These are phyloP conservation scores for Dittrichia graveolens DNA, from an alignment of 129 eudicot species.

Conservation along the genomic window DNA sequence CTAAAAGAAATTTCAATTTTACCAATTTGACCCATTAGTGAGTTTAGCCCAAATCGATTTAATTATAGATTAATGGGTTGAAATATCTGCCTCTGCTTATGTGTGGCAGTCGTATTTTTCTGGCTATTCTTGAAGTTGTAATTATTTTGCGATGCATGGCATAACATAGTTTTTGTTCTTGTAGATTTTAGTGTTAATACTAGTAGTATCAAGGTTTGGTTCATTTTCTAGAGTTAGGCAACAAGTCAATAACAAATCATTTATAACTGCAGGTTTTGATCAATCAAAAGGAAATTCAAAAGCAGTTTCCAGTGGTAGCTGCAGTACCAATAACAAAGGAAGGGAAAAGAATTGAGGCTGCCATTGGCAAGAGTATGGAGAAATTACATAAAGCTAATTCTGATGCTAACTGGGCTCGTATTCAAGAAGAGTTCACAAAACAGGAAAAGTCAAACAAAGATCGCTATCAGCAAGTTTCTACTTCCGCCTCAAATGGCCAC, in stretches of 20 bases:
- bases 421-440: slow-evolving; percentile 74
- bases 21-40: not conserved
- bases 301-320: slow-evolving; percentile 49
- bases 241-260: not conserved
- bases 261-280: slow-evolving; percentile 44
- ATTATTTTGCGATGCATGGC: not conserved
- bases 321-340: slow-evolving; percentile 65
- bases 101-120: not conserved
- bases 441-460: slow-evolving; percentile 67
- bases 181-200: not conserved
- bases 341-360: slow-evolving; percentile 75
- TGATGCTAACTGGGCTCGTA: slow-evolving; percentile 81
- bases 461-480: slow-evolving; percentile 56
- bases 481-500: slow-evolving; percentile 48
- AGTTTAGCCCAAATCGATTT: not conserved
- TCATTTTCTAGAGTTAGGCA: not conserved
- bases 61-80: not conserved
- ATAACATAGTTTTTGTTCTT: not conserved
- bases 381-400: slow-evolving; percentile 61
- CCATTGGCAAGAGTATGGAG: slow-evolving; percentile 63
- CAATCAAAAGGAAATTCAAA: slow-evolving; percentile 69
- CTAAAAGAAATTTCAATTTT: not conserved
- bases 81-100: not conserved
- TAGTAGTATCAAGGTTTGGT: not conserved
- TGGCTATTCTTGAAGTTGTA: slow-evolving; percentile 1